These are phyloP conservation scores for Proliferodiscus dingleyae DNA, from an alignment of 2,329 filamentous ascomycete species.

Conservation along the genomic window DNA sequence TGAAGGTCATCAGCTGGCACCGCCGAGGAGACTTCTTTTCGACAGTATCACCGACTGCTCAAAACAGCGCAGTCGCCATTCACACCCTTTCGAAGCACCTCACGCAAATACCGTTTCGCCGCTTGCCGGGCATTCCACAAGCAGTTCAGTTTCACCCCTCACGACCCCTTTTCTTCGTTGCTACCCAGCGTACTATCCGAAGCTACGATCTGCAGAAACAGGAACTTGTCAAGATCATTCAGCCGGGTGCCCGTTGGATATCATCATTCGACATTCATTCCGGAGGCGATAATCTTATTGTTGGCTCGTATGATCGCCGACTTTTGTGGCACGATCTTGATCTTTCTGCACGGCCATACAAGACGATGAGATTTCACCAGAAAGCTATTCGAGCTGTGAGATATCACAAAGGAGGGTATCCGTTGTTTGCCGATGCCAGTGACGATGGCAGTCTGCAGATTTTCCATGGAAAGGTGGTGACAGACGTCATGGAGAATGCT, in stretches of 20 bases:
- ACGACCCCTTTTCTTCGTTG: conserved; percentile 90
- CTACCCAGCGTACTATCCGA: conserved; percentile 87
- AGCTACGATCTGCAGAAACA: conserved; percentile 91
- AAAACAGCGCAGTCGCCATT: conserved; percentile 79
- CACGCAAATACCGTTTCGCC: conserved; percentile 89
- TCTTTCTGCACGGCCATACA: conserved; percentile 83
- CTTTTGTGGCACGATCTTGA: conserved; percentile 97
- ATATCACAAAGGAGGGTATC: conserved; percentile 74
- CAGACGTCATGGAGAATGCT: conserved; percentile 91
- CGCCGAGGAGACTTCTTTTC: conserved; percentile 90
- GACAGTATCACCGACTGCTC: conserved; percentile 78
- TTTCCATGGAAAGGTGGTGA: conserved; percentile 94
- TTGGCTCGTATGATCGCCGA: conserved; percentile 89
- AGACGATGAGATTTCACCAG: conserved; percentile 90
- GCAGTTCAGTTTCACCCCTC: conserved; percentile 92
- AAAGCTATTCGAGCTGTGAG: conserved; percentile 87
- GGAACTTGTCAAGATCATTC: conserved; percentile 86
- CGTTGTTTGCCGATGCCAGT: conserved; percentile 89
- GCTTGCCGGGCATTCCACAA: conserved; percentile 69
- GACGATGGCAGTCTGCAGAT: conserved; percentile 94
- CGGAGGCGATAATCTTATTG: conserved; percentile 87
- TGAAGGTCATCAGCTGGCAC: conserved; percentile 93
- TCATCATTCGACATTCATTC: conserved; percentile 91
- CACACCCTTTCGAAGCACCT: conserved; percentile 94
- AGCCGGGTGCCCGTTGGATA: conserved; percentile 92